Percentiles rank a stretch among this genome's conserved stretches.
Evolutionary conservation across 768 basidiomycete genomes (phyloP).

Genomic region (Amanita fuliginea): DNA sequence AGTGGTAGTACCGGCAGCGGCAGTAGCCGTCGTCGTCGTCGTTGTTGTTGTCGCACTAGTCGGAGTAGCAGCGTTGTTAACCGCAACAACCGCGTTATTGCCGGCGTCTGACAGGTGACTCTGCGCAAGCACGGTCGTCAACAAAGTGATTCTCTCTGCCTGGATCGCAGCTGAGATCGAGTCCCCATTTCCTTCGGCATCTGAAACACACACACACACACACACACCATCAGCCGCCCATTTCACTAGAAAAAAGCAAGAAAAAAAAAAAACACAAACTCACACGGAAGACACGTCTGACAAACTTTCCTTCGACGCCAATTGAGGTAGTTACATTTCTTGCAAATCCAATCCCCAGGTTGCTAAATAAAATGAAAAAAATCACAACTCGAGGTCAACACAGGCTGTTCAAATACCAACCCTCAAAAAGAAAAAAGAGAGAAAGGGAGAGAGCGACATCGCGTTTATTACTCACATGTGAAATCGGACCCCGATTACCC

Average conservation of each 20-base stretch:
- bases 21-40: too few relatives aligned
- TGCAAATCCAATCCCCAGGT: constrained; percentile 76
- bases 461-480: constrained; percentile 64
- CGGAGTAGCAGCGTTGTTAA: too few relatives aligned
- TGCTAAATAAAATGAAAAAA: constrained; percentile 25
- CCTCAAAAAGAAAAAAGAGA: background rate
- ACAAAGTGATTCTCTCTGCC: constrained; percentile 71
- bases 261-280: constrained; percentile 11
- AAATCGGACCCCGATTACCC: constrained; percentile 80
- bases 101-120: constrained; percentile 24
- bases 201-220: too few relatives aligned
- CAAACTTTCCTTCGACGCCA: constrained; percentile 85
- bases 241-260: too few relatives aligned
- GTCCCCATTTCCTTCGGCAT: constrained; percentile 83
- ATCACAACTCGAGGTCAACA: background rate
- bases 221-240: too few relatives aligned
- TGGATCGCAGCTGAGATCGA: constrained; percentile 80
- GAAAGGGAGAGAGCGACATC: too few relatives aligned
- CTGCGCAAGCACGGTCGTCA: constrained; percentile 63
- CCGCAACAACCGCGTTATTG: constrained; percentile 2
- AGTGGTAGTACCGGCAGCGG: too few relatives aligned
- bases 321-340: constrained; percentile 79
- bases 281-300: constrained; percentile 81
- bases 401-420: too few relatives aligned
- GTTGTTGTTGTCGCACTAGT: too few relatives aligned